Evolutionary conservation across 2,329 filamentous ascomycete species (phyloP).

Genomic region (Bipolaris oryzae): DNA sequence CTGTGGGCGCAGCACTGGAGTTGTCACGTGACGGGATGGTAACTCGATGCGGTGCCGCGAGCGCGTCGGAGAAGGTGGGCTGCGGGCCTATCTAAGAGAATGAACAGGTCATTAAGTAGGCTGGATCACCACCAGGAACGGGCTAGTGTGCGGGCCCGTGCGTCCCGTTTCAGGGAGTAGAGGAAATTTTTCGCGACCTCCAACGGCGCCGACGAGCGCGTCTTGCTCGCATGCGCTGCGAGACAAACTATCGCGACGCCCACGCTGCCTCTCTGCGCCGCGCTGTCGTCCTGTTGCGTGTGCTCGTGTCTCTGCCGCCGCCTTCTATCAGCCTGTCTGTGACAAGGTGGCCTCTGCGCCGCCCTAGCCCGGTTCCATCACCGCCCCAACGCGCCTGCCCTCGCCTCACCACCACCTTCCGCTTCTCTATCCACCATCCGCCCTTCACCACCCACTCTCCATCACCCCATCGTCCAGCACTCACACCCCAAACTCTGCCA

Average conservation of each 20-base stretch:
- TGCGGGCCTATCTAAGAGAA: conserved; percentile 37
- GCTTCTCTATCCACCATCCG: not conserved
- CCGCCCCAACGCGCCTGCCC: conserved; percentile 25
- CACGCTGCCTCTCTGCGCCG: not conserved
- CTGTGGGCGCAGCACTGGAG: conserved; percentile 6
- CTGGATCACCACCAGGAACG: conserved; percentile 24
- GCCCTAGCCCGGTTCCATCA: conserved; percentile 30
- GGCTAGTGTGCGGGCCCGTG: conserved; percentile 28
- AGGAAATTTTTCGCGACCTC: conserved; percentile 37
- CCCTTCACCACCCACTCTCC: not conserved
- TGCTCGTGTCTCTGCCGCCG: not conserved
- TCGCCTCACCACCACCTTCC: conserved; percentile 11
- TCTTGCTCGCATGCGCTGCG: not conserved
- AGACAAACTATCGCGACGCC: not conserved
- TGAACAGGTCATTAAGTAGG: conserved; percentile 26
- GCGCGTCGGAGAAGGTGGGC: conserved; percentile 40
- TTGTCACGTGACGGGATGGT: conserved; percentile 34
- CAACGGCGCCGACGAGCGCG: conserved; percentile 27
- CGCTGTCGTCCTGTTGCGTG: not conserved
- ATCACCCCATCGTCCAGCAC: not conserved
- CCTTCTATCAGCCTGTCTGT: conserved; percentile 20
- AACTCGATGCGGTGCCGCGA: conserved; percentile 34
- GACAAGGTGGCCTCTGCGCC: conserved; percentile 27
- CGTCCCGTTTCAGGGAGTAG: conserved; percentile 35
- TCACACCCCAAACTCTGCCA: not conserved